Percentiles rank a stretch among this genome's conserved stretches.
Evolutionary conservation across 2,329 filamentous ascomycete genomes (phyloP).

Genomic region (Pseudomassariella vexata): DNA sequence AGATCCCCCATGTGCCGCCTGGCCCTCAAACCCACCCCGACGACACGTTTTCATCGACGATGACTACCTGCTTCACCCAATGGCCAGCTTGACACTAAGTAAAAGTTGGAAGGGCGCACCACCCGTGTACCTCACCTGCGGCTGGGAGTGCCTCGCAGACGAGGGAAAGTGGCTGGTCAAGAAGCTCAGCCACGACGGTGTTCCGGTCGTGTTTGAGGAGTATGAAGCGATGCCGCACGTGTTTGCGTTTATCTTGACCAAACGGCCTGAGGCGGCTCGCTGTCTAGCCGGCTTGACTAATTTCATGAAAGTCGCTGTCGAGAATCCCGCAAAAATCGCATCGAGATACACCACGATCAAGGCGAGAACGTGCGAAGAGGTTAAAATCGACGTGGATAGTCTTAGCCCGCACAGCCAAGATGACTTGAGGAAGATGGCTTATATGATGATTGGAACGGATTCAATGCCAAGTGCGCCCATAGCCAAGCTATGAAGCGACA

Average conservation of each 20-base stretch:
- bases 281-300: conserved; percentile 50
- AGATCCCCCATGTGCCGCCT: conserved; percentile 42
- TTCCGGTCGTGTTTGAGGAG: conserved; percentile 60
- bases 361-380: conserved; percentile 46
- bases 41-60: conserved; percentile 50
- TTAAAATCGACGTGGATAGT: conserved; percentile 32
- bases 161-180: conserved; percentile 58
- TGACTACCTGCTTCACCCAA: conserved; percentile 54
- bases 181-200: conserved; percentile 50
- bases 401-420: conserved; percentile 38
- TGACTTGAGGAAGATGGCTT: conserved; percentile 34
- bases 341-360: conserved; percentile 39
- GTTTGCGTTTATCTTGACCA: conserved; percentile 55
- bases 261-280: conserved; percentile 36
- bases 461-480: conserved; percentile 10
- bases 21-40: conserved; percentile 52
- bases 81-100: conserved; percentile 58
- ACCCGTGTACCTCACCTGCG: conserved; percentile 63
- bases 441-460: conserved; percentile 18
- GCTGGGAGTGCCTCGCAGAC: conserved; percentile 67
- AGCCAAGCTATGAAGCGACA: conserved; percentile 15
- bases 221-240: conserved; percentile 79
- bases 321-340: conserved; percentile 24
- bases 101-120: conserved; percentile 55
- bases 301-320: conserved; percentile 45